These are phyloP conservation scores for Cymbopogon citratus DNA, from an alignment of 176 grass and related monocot species.

Conservation along the genomic window DNA sequence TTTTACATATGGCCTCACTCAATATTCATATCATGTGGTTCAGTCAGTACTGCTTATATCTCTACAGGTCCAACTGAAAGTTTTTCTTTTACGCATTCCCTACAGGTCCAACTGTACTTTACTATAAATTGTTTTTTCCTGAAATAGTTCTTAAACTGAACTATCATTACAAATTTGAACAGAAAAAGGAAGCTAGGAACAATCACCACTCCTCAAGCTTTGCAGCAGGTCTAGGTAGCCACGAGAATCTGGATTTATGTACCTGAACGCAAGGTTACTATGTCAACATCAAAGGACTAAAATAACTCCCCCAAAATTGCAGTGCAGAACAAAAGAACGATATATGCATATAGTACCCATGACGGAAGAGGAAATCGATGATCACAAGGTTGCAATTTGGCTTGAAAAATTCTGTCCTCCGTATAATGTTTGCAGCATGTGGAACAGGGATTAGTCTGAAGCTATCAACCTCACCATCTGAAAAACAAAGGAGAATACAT, in stretches of 20 bases:
- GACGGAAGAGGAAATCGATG: slow-evolving; percentile 76
- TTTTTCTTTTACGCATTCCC: no score
- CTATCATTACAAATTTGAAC: background rate
- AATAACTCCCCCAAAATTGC: background rate
- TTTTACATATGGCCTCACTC: background rate
- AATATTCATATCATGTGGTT: background rate
- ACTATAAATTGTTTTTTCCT: background rate
- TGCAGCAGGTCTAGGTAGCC: slow-evolving; percentile 73
- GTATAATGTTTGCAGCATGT: slow-evolving; percentile 68
- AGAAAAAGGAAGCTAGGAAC: slow-evolving; percentile 33
- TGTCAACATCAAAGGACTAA: slow-evolving; percentile 14
- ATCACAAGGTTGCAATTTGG: slow-evolving; percentile 79
- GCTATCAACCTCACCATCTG: slow-evolving; percentile 94
- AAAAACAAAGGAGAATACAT: background rate
- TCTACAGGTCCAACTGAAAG: background rate
- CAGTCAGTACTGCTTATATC: background rate
- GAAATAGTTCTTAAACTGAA: background rate
- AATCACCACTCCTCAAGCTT: slow-evolving; percentile 78
- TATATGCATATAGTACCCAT: slow-evolving; percentile 48
- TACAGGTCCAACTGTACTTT: background rate
- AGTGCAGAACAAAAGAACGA: background rate
- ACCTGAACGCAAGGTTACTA: slow-evolving; percentile 38
- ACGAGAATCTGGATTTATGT: slow-evolving; percentile 53
- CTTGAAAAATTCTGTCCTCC: slow-evolving; percentile 68
- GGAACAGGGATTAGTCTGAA: slow-evolving; percentile 62